These are phyloP conservation scores for Detonula confervacea DNA, from an alignment of 352 stramenopile genomes.

Conservation along the genomic window DNA sequence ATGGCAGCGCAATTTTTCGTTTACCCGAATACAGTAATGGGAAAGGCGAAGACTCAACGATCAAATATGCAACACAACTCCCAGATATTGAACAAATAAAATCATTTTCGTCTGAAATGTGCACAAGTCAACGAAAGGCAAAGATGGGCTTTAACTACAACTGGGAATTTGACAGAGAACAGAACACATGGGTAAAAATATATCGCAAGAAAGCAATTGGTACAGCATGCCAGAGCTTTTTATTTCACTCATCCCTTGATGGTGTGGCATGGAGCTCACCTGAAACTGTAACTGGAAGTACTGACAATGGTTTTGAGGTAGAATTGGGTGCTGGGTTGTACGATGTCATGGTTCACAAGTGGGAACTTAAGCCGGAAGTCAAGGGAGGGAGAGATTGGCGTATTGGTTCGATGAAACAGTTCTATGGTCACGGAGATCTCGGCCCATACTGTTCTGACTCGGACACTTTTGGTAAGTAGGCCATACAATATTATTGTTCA, in stretches of 20 bases:
- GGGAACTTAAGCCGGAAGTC: conserved; percentile 48
- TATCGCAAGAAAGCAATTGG: conserved; percentile 36
- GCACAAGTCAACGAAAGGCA: conserved; percentile 19
- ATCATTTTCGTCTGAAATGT: conserved; percentile 28
- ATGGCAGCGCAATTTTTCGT: conserved; percentile 46
- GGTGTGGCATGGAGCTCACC: conserved; percentile 29
- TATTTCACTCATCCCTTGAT: conserved; percentile 41
- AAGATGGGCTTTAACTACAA: conserved; percentile 50
- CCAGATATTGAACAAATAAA: conserved; percentile 30
- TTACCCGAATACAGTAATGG: conserved; percentile 50
- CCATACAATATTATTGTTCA: background rate
- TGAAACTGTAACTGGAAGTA: conserved; percentile 1
- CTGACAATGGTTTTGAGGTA: conserved; percentile 27
- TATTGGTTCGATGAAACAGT: conserved; percentile 38
- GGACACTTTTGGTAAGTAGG: conserved; percentile 33
- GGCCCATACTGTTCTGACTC: conserved; percentile 50
- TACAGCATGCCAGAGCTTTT: conserved; percentile 34
- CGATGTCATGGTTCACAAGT: conserved; percentile 48
- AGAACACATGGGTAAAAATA: conserved; percentile 24
- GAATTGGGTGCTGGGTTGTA: conserved; percentile 41
- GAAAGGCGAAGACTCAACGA: conserved; percentile 24
- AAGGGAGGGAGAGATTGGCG: conserved; percentile 29
- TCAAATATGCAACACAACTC: conserved; percentile 31
- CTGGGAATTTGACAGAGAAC: conserved; percentile 40
- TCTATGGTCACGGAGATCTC: conserved; percentile 31